phyloP scores from a whole-genome alignment of 192 early-diverging fungal species.

The Coemansia sp. region DNA sequence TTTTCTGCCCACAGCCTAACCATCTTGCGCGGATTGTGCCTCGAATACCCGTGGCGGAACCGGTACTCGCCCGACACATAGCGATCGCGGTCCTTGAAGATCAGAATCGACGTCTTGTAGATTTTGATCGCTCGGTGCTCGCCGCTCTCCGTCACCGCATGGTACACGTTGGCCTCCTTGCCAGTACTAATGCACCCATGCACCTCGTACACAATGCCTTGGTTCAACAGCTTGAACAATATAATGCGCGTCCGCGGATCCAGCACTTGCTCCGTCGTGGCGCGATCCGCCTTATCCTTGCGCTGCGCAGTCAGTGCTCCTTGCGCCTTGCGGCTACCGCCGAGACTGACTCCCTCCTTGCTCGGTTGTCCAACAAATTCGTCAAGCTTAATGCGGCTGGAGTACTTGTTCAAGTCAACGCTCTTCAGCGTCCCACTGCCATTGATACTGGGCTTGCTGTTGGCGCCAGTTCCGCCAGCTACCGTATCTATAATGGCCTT shows the following conservation, averaged over 20 bases:
- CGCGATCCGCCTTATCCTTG: conserved; percentile 92
- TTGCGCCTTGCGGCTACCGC: conserved; percentile 49
- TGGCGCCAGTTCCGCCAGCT: conserved; percentile 13
- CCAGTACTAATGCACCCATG: conserved; percentile 98
- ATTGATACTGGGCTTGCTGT: conserved; percentile 27
- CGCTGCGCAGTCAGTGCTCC: conserved; percentile 35
- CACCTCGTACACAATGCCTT: conserved; percentile 86
- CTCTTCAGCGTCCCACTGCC: conserved; percentile 35
- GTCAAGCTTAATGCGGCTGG: conserved; percentile 71
- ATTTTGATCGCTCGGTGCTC: conserved; percentile 92
- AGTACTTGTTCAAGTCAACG: conserved; percentile 66
- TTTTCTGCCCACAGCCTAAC: conserved; percentile 99
- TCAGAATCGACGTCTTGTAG: conserved; percentile 98
- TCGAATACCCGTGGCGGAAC: conserved; percentile 92
- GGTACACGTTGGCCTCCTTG: conserved; percentile 99
- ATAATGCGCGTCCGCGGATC: conserved; percentile 98
- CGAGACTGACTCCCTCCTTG: conserved; percentile 15
- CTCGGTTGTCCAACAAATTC: conserved; percentile 36
- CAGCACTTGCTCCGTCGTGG: conserved; percentile 95
- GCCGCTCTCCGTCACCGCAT: conserved; percentile 83
- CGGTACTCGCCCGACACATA: conserved; percentile 96
- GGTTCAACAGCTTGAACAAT: conserved; percentile 93
- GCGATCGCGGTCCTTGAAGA: conserved; percentile 97
- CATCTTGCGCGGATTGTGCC: conserved; percentile 97
- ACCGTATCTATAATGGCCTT: conserved; percentile 22